Conservation (phyloP, 331 rosid genomes). For the Phaseolus coccineus region DNA sequence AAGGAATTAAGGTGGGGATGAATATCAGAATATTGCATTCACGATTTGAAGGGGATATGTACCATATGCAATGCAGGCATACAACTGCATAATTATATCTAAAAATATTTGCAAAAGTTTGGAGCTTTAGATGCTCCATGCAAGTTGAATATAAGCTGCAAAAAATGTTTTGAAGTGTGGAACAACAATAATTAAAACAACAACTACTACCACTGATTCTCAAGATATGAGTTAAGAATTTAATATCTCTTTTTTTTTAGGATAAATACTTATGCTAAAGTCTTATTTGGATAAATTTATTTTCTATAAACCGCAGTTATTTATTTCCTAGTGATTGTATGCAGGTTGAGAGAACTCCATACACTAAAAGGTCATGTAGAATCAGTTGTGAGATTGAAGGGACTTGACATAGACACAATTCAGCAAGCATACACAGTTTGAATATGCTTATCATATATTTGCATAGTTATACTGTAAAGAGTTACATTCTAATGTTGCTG, state of each 20-base stretch:
- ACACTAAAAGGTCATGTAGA: slow-evolving; percentile 98
- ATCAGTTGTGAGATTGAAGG: slow-evolving; percentile 96
- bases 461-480: slow-evolving; percentile 50
- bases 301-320: background rate
- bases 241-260: too few relatives aligned
- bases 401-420: slow-evolving; percentile 95
- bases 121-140: background rate
- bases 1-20: slow-evolving; percentile 10
- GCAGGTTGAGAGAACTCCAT: slow-evolving; percentile 92
- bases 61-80: background rate
- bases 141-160: background rate
- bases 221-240: too few relatives aligned
- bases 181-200: too few relatives aligned
- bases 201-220: too few relatives aligned
- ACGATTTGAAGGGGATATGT: background rate
- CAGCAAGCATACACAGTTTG: slow-evolving; percentile 97
- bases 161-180: background rate
- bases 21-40: slow-evolving; percentile 10
- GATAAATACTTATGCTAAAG: too few relatives aligned
- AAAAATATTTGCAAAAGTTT: background rate
- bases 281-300: too few relatives aligned
- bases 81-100: background rate
- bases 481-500: slow-evolving; percentile 45
- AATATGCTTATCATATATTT: slow-evolving; percentile 42
- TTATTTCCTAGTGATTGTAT: slow-evolving; percentile 32